Percentiles rank a stretch among this genome's conserved stretches.
These are phyloP conservation scores for Aspergillus haitiensis DNA, from an alignment of 495 filamentous ascomycete genomes.

Conservation along the genomic window DNA sequence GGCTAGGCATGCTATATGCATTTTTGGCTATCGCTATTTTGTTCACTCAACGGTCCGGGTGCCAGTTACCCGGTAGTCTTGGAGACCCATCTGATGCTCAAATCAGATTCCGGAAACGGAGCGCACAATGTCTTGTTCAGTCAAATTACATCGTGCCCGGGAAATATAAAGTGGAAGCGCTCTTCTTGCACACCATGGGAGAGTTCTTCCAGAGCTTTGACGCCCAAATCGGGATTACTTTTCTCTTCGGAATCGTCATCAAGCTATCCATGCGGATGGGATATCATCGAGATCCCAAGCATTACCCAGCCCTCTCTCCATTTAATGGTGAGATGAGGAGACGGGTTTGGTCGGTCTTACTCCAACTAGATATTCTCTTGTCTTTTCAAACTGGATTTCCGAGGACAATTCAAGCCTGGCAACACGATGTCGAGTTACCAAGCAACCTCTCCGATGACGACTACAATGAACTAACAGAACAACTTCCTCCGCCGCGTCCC, in stretches of 20 bases:
- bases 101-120: slow-evolving; percentile 11
- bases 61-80: slow-evolving; percentile 27
- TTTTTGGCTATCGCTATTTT: slow-evolving; percentile 36
- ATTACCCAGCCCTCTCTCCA: slow-evolving; percentile 38
- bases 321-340: slow-evolving; percentile 49
- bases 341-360: slow-evolving; percentile 40
- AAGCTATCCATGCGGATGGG: slow-evolving; percentile 48
- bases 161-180: slow-evolving; percentile 32
- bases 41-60: slow-evolving; percentile 31
- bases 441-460: slow-evolving; percentile 47
- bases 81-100: slow-evolving; percentile 19
- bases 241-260: slow-evolving; percentile 40
- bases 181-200: slow-evolving; percentile 38
- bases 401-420: slow-evolving; percentile 43
- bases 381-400: slow-evolving; percentile 50
- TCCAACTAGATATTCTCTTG: slow-evolving; percentile 44
- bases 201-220: slow-evolving; percentile 43
- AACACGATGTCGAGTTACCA: slow-evolving; percentile 45
- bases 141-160: slow-evolving; percentile 17
- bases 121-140: slow-evolving; percentile 16
- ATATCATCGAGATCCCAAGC: slow-evolving; percentile 46
- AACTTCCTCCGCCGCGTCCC: slow-evolving; percentile 41
- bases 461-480: slow-evolving; percentile 36
- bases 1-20: slow-evolving; percentile 40
- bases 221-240: slow-evolving; percentile 37